These are phyloP conservation scores for Phytophthora pistaciae DNA, from an alignment of 352 stramenopile species.

Conservation along the genomic window DNA sequence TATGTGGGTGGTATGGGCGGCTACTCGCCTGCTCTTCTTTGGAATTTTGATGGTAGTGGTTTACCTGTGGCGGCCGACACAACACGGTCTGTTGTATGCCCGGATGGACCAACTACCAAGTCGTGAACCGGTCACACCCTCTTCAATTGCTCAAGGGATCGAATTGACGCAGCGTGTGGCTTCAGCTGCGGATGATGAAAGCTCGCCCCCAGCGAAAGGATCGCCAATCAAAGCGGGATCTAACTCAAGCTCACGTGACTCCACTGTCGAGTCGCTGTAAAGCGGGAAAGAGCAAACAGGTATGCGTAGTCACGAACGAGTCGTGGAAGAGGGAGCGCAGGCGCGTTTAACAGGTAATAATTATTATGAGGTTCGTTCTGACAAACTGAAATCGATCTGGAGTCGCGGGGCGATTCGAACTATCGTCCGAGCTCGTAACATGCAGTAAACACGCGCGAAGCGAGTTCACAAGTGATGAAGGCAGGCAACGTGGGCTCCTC, in stretches of 20 bases:
- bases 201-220: constrained; percentile 17
- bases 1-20: constrained; percentile 85
- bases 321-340: constrained; percentile 3
- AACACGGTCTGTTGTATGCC: constrained; percentile 73
- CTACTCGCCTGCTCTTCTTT: constrained; percentile 79
- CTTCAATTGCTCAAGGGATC: constrained; percentile 55
- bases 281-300: constrained; percentile 1
- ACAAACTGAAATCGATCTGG: constrained; percentile 11
- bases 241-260: constrained; percentile 6
- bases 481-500: neutral
- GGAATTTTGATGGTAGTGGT: constrained; percentile 68
- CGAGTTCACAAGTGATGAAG: neutral
- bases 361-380: constrained; percentile 29
- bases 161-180: constrained; percentile 68
- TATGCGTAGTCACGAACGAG: constrained; percentile 2
- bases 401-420: neutral
- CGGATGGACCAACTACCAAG: constrained; percentile 85
- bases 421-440: neutral
- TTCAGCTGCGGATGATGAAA: constrained; percentile 61
- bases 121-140: constrained; percentile 62
- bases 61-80: constrained; percentile 78
- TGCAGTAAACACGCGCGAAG: neutral
- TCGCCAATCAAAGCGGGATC: neutral
- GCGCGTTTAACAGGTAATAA: constrained; percentile 15
- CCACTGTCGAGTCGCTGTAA: constrained; percentile 39